A percentile compares a stretch with the other conserved stretches of the same genome.
Evolutionary conservation across 768 basidiomycete genomes (phyloP).

Genomic region (Rhodosporidiobolus odoratus): DNA sequence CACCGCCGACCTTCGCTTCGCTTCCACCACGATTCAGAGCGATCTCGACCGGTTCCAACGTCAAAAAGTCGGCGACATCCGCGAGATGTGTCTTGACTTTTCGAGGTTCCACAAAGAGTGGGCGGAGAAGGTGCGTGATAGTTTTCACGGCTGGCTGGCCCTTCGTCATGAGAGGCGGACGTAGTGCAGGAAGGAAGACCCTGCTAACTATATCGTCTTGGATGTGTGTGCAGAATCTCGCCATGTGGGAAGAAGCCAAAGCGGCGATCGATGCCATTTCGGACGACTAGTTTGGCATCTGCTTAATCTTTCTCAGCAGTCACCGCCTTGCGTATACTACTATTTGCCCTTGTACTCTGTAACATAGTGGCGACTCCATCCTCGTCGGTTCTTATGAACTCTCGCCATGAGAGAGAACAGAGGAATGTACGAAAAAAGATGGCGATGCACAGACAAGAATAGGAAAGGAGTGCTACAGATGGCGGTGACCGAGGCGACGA

Average conservation of each 20-base stretch:
- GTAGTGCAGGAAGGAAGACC: neutral
- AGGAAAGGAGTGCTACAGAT: too few relatives aligned
- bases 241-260: slow-evolving; percentile 95
- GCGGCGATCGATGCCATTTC: slow-evolving; percentile 80
- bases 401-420: too few relatives aligned
- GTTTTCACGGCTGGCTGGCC: neutral
- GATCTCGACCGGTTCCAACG: slow-evolving; percentile 97
- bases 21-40: slow-evolving; percentile 90
- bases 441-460: neutral
- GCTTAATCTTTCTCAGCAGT: too few relatives aligned
- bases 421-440: neutral
- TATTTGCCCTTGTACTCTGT: too few relatives aligned
- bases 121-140: slow-evolving; percentile 86
- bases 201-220: neutral
- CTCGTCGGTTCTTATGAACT: too few relatives aligned
- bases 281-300: neutral
- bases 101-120: slow-evolving; percentile 87
- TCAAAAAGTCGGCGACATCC: slow-evolving; percentile 92
- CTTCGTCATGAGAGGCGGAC: neutral
- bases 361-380: too few relatives aligned
- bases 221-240: slow-evolving; percentile 78
- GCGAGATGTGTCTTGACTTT: slow-evolving; percentile 89
- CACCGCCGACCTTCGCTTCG: slow-evolving; percentile 91
- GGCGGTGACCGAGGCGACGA: too few relatives aligned
- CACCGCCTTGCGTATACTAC: too few relatives aligned